Evolutionary conservation across 768 basidiomycete species (phyloP).

Genomic region (Plicaturopsis crispa): DNA sequence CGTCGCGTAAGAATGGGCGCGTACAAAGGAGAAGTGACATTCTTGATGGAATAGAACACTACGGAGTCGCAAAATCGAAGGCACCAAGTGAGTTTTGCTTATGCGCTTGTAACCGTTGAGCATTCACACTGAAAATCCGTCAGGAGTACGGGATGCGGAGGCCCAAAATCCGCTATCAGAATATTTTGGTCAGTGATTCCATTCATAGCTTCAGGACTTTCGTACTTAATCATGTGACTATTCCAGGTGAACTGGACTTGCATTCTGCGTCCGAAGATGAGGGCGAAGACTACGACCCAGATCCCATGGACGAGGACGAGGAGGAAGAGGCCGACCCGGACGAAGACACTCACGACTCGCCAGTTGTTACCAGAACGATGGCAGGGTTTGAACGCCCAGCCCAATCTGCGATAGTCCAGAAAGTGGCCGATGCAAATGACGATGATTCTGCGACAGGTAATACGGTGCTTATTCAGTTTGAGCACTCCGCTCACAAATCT

Average conservation of each 20-base stretch:
- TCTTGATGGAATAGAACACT: conserved; percentile 15
- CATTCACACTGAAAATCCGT: background rate
- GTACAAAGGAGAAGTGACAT: conserved; percentile 8
- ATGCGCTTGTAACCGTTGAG: conserved; percentile 5
- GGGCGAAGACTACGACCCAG: conserved; percentile 17
- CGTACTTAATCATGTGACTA: background rate
- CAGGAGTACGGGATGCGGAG: conserved; percentile 5
- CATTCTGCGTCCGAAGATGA: conserved; percentile 47
- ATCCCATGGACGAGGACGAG: conserved; percentile 13
- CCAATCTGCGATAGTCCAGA: background rate
- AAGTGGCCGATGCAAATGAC: background rate
- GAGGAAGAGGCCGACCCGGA: conserved; percentile 16
- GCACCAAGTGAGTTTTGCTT: conserved; percentile 5
- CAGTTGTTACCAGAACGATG: too few species aligned
- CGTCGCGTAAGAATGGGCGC: conserved; percentile 13
- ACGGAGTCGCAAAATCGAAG: conserved; percentile 14
- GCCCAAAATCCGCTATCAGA: conserved; percentile 32
- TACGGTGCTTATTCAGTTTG: background rate
- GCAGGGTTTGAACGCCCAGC: conserved; percentile 8
- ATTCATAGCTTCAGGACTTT: background rate
- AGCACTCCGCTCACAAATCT: background rate
- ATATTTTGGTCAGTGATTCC: conserved; percentile 36
- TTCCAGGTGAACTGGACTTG: conserved; percentile 32
- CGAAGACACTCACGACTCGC: too few species aligned
- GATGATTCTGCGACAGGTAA: conserved; percentile 20